phyloP scores from a whole-genome alignment of 2,329 filamentous ascomycete genomes.

The Fusarium globosum region DNA sequence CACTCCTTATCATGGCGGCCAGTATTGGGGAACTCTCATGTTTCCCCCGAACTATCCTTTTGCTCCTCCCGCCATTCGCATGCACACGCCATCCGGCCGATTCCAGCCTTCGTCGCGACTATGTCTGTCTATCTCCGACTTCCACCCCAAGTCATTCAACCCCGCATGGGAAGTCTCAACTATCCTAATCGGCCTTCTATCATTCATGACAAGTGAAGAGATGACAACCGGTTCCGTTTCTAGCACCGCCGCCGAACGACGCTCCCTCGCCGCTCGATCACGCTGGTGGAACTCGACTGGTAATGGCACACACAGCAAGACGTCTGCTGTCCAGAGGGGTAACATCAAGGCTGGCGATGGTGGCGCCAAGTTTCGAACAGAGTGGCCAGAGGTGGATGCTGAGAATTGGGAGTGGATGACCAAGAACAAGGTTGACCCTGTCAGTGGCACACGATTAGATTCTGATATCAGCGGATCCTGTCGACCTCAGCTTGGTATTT shows the following conservation, averaged over 20 bases:
- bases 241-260: constrained; percentile 80
- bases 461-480: constrained; percentile 64
- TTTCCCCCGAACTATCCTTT: constrained; percentile 98
- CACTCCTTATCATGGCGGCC: constrained; percentile 92
- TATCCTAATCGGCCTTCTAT: constrained; percentile 91
- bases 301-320: constrained; percentile 75
- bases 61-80: constrained; percentile 95
- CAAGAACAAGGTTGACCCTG: constrained; percentile 80
- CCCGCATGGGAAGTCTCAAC: constrained; percentile 98
- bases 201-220: constrained; percentile 98
- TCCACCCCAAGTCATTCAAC: constrained; percentile 98
- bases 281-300: constrained; percentile 98
- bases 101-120: constrained; percentile 93
- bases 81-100: constrained; percentile 96
- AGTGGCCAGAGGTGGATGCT: constrained; percentile 90
- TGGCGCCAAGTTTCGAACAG: constrained; percentile 85
- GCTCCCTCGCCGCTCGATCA: constrained; percentile 78
- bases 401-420: constrained; percentile 96
- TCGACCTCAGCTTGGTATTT: constrained; percentile 67
- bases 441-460: constrained; percentile 72
- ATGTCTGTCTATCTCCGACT: constrained; percentile 96
- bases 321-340: constrained; percentile 69
- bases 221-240: constrained; percentile 95
- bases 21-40: constrained; percentile 97
- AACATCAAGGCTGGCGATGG: constrained; percentile 94